phyloP scores from a whole-genome alignment of 768 basidiomycete species.

The Holtermanniella nyarrowii region DNA sequence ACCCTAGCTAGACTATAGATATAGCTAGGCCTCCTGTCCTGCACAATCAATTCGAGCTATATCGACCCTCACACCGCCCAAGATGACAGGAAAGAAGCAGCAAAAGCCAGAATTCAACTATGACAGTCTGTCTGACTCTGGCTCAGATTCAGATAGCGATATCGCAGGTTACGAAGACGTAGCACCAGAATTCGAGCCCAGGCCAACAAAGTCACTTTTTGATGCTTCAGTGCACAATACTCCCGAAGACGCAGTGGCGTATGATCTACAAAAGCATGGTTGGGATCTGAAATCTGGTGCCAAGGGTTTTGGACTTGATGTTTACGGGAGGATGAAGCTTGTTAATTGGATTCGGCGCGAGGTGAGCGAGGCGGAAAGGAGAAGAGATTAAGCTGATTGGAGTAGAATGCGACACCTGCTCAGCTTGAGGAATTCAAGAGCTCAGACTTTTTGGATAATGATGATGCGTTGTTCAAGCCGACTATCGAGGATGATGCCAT shows the following conservation, averaged over 20 bases:
- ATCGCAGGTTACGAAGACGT: neutral
- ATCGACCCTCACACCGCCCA: neutral
- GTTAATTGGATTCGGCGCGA: slow-evolving; percentile 71
- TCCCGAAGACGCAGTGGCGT: slow-evolving; percentile 22
- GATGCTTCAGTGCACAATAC: slow-evolving; percentile 20
- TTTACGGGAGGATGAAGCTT: slow-evolving; percentile 65
- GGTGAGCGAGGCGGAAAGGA: slow-evolving; percentile 13
- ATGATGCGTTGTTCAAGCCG: slow-evolving; percentile 74
- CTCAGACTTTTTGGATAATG: slow-evolving; percentile 54
- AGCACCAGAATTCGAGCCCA: neutral
- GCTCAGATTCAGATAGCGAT: neutral
- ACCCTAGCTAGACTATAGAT: no score
- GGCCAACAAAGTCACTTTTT: slow-evolving; percentile 23
- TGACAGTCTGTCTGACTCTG: neutral
- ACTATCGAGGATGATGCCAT: slow-evolving; percentile 76
- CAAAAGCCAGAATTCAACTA: neutral
- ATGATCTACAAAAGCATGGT: slow-evolving; percentile 18
- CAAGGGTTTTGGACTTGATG: slow-evolving; percentile 48
- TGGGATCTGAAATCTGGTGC: slow-evolving; percentile 16
- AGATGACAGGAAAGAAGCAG: neutral
- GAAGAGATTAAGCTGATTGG: slow-evolving; percentile 3
- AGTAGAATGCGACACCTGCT: slow-evolving; percentile 50
- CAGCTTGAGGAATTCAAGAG: slow-evolving; percentile 49
- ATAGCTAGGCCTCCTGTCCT: no score
- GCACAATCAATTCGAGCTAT: neutral